Evolutionary conservation across 2,329 filamentous ascomycete species (phyloP), one percentile per base, ranked within the genome.

Genomic region (Colletotrichum shisoi): DNA sequence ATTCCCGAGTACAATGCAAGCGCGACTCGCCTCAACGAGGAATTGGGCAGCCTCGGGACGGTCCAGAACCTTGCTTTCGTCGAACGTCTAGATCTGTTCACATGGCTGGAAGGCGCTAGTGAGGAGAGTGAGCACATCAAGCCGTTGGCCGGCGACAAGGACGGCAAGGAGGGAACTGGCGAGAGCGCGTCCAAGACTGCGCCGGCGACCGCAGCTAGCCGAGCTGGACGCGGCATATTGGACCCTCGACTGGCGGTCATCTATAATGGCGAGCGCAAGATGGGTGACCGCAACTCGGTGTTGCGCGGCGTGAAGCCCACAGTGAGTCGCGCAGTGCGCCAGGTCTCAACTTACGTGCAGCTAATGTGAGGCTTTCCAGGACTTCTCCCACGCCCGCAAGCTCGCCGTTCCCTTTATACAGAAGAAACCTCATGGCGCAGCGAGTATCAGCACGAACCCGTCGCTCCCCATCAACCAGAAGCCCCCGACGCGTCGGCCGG

Each of bases 81-180:
- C 65, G 94, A 97, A 82, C 89, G 92, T 61, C 81, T 97, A 61
- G 94, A 98, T 77, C 83, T 99, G 70, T 93, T 96, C 72, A 94
- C 93, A 19, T 99, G 93, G 92, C 83, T 99, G 61, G 92, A 94
- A 75, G 94, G 94, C 45, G 92, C 93, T 56, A 91, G 91, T 57
- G 92, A 94, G 75, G 92, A 96, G 75, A 94, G 91, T 78, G 94
- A 98, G 77, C 95, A 94, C 76, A 97, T 99, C 80, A 93, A 91
- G 78, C 89, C 92, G 9, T 78, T 96, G 57, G 90, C 90, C 31
- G 89, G 89, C 24, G 91, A 89, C 67, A 81, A 85, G 70, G 84
- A 85, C 68, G 78, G 75, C 15, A 74, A 74, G 3, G 76, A 74
- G 24, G 76, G 78, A 6, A 78, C 79, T 19, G 76, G 75, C 9